Percentiles rank a stretch among this genome's conserved stretches.
Evolutionary conservation across 345 rosid species (phyloP).

Genomic region (Anastatica hierochuntica): DNA sequence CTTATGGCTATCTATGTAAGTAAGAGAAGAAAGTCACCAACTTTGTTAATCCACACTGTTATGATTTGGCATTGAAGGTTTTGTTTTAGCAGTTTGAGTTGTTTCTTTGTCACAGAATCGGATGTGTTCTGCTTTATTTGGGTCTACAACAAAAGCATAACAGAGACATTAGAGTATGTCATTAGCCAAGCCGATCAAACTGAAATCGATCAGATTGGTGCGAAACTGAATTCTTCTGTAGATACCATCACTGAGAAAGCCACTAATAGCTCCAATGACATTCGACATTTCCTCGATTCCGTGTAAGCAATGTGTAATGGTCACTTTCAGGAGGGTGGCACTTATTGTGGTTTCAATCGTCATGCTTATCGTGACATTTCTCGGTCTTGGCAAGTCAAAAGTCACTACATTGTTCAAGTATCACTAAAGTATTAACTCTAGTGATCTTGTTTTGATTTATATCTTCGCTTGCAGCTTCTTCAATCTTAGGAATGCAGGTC

Average conservation of each 20-base stretch:
- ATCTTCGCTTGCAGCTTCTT: conserved; percentile 57
- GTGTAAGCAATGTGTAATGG: conserved; percentile 30
- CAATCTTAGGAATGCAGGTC: conserved; percentile 65
- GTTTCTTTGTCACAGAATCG: conserved; percentile 41
- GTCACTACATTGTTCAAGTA: not conserved
- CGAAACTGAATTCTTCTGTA: conserved; percentile 48
- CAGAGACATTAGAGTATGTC: conserved; percentile 59
- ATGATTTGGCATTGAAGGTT: not conserved
- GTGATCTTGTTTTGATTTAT: not conserved
- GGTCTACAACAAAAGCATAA: conserved; percentile 71
- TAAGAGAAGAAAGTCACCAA: no score
- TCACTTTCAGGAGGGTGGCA: conserved; percentile 50
- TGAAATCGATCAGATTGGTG: conserved; percentile 71
- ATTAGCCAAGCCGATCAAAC: conserved; percentile 77
- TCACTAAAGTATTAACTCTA: not conserved
- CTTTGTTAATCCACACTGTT: not conserved
- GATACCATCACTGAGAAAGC: conserved; percentile 44
- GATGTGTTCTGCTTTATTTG: conserved; percentile 64
- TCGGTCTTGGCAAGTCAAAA: conserved; percentile 63
- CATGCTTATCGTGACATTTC: conserved; percentile 69
- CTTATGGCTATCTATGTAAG: conserved; percentile 57
- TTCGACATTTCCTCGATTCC: conserved; percentile 53
- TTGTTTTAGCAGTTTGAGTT: not conserved
- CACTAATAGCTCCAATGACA: conserved; percentile 43
- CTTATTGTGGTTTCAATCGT: conserved; percentile 59